Evolutionary conservation across 2,329 filamentous ascomycete species (phyloP).

Genomic region (Parastagonospora avenae): DNA sequence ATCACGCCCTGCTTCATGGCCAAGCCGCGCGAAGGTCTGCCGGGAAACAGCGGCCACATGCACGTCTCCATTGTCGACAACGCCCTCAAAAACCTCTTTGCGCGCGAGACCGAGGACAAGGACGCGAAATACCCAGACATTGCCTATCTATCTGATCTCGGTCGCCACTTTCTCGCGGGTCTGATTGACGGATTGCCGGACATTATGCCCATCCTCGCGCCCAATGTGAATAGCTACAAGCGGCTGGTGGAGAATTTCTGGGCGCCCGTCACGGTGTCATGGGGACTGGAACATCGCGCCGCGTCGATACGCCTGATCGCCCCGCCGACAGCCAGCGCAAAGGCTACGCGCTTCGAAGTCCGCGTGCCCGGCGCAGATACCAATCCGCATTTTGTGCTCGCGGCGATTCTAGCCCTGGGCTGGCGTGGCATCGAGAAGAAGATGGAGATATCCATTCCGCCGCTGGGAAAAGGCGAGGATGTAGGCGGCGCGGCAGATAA

Average conservation of each 20-base stretch:
- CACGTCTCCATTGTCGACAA: slow-evolving; percentile 86
- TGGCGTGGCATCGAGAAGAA: slow-evolving; percentile 94
- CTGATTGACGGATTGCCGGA: slow-evolving; percentile 87
- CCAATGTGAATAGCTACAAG: slow-evolving; percentile 98
- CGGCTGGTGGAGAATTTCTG: slow-evolving; percentile 98
- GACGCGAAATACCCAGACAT: slow-evolving; percentile 66
- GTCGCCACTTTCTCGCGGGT: slow-evolving; percentile 91
- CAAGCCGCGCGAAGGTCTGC: slow-evolving; percentile 87
- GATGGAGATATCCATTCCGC: slow-evolving; percentile 78
- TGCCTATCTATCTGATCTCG: slow-evolving; percentile 80
- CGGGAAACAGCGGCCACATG: slow-evolving; percentile 95
- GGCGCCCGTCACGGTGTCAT: slow-evolving; percentile 96
- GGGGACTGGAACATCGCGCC: slow-evolving; percentile 93
- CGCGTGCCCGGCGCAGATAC: slow-evolving; percentile 93
- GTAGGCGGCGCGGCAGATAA: slow-evolving; percentile 74
- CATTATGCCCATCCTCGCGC: slow-evolving; percentile 93
- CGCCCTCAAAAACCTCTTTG: slow-evolving; percentile 83
- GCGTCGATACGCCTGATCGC: slow-evolving; percentile 89
- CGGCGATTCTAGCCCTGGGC: slow-evolving; percentile 84
- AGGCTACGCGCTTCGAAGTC: slow-evolving; percentile 89
- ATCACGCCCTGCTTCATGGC: slow-evolving; percentile 99
- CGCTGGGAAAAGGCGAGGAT: slow-evolving; percentile 82
- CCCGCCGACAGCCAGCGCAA: slow-evolving; percentile 81
- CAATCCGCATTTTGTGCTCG: slow-evolving; percentile 85
- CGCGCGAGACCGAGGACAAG: slow-evolving; percentile 72